Base-by-base conservation (phyloP, 257 asterid species). In the Osmanthus fragrans region DNA sequence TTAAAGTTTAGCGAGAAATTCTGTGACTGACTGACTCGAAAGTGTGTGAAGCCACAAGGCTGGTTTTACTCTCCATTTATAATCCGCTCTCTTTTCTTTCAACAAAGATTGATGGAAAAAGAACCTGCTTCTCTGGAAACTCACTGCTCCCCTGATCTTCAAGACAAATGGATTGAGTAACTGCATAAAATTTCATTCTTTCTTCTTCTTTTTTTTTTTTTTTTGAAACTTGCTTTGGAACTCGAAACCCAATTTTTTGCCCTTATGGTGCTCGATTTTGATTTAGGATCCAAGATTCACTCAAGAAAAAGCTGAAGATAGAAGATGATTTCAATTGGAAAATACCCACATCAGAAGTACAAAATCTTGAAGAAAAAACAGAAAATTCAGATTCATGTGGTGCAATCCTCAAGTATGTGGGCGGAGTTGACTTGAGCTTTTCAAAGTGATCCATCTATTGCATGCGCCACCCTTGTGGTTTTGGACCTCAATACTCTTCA, bases 381-480 rank as follows among this genome's bases (percentile, higher is more conserved):
- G 86, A 84, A 71, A 63, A 65, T 70, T 82, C 45, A 30, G 82
- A 63, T 37, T 68, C 73, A 8, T 21, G 80, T 58, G 83, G 65
- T 65, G 82, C 80, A 54, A 33, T 76, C 80, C 84, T 94, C 81
- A 90, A 77, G 56, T 88, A 84, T 58, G 91, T 92, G 36, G 97
- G 92, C 45, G 98, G 97, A 37, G 98, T 90, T 81, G 98, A 94
- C 90, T 79, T 92, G 88, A 94, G 97, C 73, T 94, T 94, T 85
- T 85, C 92, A 4, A 94, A 79, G 74, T n/a, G 94, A 94, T 54
- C 86, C 95, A 2, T 87, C 92, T 25, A 77, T 90, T 80, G 97
- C 98, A 0, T 92, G 98, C 72, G 98, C 90, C 7, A 79, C 91
- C 8, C 88, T 94, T 45, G 97, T 91, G 81, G 97, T 94, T 63